Conservation (phyloP, 768 basidiomycete species). For the Hygrophorus pudorinus region DNA sequence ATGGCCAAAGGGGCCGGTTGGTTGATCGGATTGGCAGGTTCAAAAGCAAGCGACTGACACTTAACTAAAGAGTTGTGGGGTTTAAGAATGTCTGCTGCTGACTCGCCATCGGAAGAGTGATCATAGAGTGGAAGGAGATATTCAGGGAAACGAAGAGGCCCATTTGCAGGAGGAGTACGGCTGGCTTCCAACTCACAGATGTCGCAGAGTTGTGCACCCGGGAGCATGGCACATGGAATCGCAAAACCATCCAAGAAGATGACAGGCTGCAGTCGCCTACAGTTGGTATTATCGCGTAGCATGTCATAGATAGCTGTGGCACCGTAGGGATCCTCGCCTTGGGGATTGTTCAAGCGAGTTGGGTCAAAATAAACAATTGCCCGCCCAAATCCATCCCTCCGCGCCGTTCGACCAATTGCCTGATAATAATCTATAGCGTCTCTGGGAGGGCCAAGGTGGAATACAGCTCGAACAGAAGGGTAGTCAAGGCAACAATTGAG, state of each 20-base stretch:
- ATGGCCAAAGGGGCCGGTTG: background rate
- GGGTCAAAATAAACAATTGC: conserved; percentile 3
- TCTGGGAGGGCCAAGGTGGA: conserved; percentile 1
- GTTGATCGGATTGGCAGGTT: background rate
- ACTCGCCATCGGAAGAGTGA: background rate
- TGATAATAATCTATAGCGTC: conserved; percentile 3
- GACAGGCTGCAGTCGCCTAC: background rate
- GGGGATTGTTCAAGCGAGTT: background rate
- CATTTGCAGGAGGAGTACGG: background rate
- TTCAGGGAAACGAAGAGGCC: background rate
- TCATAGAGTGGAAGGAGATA: background rate
- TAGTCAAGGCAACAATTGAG: conserved; percentile 3
- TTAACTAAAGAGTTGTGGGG: background rate
- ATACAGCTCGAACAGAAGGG: background rate
- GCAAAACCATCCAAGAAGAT: background rate
- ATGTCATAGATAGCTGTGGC: background rate
- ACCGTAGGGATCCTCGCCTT: conserved; percentile 1
- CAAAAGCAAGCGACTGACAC: background rate
- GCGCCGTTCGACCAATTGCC: background rate
- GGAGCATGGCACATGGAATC: background rate
- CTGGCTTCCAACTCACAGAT: background rate
- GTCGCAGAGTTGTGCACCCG: conserved; percentile 1
- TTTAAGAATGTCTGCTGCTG: background rate
- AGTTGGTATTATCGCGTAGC: background rate
- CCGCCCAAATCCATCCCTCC: background rate